These are phyloP conservation scores for Tulasnella calospora DNA, from an alignment of 768 basidiomycete genomes.

Conservation along the genomic window DNA sequence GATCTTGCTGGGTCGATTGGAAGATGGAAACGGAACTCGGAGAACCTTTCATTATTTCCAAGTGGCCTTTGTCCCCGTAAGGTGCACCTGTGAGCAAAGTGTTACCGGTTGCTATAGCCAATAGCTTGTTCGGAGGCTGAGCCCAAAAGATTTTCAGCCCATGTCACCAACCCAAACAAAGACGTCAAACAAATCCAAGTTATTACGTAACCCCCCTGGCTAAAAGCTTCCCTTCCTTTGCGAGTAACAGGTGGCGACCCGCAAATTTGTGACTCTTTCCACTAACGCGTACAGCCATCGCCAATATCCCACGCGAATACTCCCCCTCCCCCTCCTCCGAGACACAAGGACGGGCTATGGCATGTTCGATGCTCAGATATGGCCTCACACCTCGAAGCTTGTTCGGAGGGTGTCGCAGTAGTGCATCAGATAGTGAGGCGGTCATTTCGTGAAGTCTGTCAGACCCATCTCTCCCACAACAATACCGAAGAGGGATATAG, in stretches of 20 bases:
- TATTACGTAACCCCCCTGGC: neutral
- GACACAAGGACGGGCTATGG: neutral
- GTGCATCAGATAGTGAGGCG: constrained; percentile 1
- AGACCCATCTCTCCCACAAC: neutral
- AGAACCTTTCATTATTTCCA: neutral
- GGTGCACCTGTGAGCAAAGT: neutral
- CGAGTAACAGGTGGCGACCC: neutral
- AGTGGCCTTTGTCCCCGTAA: constrained; percentile 4
- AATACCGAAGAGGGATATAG: neutral
- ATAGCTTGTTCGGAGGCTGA: neutral
- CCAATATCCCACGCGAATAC: neutral
- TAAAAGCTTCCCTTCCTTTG: neutral
- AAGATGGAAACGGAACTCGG: constrained; percentile 7
- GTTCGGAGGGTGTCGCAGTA: constrained; percentile 2
- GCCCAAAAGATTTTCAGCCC: neutral
- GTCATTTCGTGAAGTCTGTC: constrained; percentile 7
- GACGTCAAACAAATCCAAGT: neutral
- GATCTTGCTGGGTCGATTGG: constrained; percentile 1
- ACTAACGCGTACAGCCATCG: neutral
- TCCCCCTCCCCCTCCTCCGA: neutral
- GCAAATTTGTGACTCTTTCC: neutral
- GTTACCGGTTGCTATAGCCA: neutral
- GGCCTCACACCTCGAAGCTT: neutral
- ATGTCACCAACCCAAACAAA: neutral
- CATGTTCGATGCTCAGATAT: neutral